Evolutionary conservation across 441 rosid species (phyloP).

Genomic region (Arabidopsis lyrata): DNA sequence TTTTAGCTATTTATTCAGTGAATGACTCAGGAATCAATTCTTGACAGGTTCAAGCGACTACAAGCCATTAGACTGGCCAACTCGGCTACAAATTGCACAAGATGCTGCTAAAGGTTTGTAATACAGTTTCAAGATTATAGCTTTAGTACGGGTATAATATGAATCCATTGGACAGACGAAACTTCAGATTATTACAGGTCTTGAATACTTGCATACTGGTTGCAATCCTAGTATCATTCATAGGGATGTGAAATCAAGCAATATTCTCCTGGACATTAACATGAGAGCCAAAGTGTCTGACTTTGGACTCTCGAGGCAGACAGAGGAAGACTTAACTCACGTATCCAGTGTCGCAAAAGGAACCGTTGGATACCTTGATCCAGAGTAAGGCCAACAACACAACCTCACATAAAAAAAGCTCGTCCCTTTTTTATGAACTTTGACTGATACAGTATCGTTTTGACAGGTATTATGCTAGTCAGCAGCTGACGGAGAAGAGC

Average conservation of each 20-base stretch:
- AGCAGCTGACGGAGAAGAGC: slow-evolving; percentile 91
- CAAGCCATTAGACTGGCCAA: slow-evolving; percentile 71
- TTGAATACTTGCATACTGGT: slow-evolving; percentile 94
- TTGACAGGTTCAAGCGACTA: slow-evolving; percentile 62
- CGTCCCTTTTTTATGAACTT: not conserved
- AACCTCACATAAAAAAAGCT: not conserved
- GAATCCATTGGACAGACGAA: slow-evolving; percentile 44
- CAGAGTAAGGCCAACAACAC: slow-evolving; percentile 67
- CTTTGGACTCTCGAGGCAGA: slow-evolving; percentile 95
- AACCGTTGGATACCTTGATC: slow-evolving; percentile 94
- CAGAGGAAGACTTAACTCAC: slow-evolving; percentile 91
- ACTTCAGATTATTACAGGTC: slow-evolving; percentile 70
- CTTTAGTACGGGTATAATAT: slow-evolving; percentile 19
- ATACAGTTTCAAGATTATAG: slow-evolving; percentile 15
- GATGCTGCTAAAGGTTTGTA: slow-evolving; percentile 95
- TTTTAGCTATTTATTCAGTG: slow-evolving; percentile 15
- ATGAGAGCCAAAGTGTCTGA: slow-evolving; percentile 99
- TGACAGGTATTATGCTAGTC: slow-evolving; percentile 86
- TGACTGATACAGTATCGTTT: not conserved
- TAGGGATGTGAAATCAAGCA: slow-evolving; percentile 94
- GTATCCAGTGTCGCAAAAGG: slow-evolving; percentile 93
- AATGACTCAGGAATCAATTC: slow-evolving; percentile 7
- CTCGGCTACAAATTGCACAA: slow-evolving; percentile 81
- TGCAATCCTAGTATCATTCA: slow-evolving; percentile 96
- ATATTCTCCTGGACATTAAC: slow-evolving; percentile 84